Percentiles rank a stretch among this genome's conserved stretches.
Conservation (phyloP, 2,329 filamentous ascomycete genomes). For the Sclerotinia minor region DNA sequence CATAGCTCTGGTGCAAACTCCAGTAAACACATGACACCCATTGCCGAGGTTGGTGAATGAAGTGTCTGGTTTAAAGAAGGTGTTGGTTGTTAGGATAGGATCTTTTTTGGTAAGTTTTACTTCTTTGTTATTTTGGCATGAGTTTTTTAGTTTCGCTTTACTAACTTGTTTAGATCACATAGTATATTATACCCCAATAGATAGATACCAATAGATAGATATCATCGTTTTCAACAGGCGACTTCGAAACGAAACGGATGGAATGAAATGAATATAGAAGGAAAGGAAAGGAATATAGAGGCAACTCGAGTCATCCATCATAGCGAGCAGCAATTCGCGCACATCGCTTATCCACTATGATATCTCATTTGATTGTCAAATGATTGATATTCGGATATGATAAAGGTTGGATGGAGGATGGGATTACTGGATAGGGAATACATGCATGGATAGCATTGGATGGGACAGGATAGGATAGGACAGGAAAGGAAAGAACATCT, state of each 20-base stretch:
- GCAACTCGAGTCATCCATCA: neutral
- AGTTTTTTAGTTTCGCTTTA: neutral
- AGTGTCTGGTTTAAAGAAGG: neutral
- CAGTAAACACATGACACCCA: slow-evolving; percentile 59
- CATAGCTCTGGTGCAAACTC: slow-evolving; percentile 37
- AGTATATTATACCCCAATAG: slow-evolving; percentile 16
- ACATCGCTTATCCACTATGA: neutral
- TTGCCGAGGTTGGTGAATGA: slow-evolving; percentile 53
- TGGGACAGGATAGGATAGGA: neutral
- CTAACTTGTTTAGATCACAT: slow-evolving; percentile 10
- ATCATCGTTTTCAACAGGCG: slow-evolving; percentile 12
- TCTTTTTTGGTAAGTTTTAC: slow-evolving; percentile 1
- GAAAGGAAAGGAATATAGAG: slow-evolving; percentile 1
- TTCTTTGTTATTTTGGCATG: neutral
- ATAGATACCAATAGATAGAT: slow-evolving; percentile 18
- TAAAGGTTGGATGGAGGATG: neutral
- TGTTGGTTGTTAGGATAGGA: neutral
- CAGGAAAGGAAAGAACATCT: neutral
- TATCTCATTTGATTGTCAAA: neutral
- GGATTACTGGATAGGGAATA: neutral
- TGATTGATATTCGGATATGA: neutral
- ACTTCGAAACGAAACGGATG: slow-evolving; percentile 8
- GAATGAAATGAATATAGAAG: slow-evolving; percentile 4
- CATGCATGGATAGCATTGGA: slow-evolving; percentile 6
- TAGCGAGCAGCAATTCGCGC: neutral